A percentile compares a stretch with the other conserved stretches of the same genome.
phyloP scores from a whole-genome alignment of 2,329 filamentous ascomycete species.

The Diaporthe citrichinensis region DNA sequence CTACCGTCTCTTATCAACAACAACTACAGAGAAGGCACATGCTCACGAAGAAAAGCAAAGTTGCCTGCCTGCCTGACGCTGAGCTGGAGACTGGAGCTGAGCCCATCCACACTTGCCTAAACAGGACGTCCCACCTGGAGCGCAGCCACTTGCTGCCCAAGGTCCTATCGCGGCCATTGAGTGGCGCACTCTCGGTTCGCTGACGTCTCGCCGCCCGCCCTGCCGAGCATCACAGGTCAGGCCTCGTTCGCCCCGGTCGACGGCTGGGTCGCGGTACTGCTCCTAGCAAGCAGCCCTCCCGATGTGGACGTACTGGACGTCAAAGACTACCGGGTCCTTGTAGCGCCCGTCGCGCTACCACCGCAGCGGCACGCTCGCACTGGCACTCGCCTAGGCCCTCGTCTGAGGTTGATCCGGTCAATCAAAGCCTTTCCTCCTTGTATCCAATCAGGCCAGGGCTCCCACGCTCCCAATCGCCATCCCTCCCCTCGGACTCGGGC shows the following conservation, averaged over 20 bases:
- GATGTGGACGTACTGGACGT: constrained; percentile 4
- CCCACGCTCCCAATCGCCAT: background rate
- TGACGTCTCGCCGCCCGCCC: background rate
- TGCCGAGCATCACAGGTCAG: background rate
- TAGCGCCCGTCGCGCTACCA: constrained; percentile 3
- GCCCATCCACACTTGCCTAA: constrained; percentile 3
- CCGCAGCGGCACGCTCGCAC: background rate
- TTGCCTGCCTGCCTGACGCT: background rate
- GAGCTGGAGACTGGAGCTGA: background rate
- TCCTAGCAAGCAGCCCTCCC: background rate
- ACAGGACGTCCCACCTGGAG: constrained; percentile 2
- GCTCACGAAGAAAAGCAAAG: background rate
- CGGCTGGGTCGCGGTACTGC: constrained; percentile 3
- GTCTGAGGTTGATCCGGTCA: background rate
- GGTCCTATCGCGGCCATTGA: background rate
- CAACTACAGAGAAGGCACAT: background rate
- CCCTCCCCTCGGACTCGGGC: background rate
- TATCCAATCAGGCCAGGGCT: constrained; percentile 5
- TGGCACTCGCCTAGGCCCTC: constrained; percentile 11
- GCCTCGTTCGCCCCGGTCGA: background rate
- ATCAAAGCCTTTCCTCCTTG: constrained; percentile 23
- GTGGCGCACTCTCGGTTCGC: background rate
- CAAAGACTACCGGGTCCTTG: background rate
- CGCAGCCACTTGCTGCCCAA: constrained; percentile 10
- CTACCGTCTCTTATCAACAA: constrained; percentile 3